Conservation (phyloP, 805 yeast species). For the Peterozyma xylosa region DNA sequence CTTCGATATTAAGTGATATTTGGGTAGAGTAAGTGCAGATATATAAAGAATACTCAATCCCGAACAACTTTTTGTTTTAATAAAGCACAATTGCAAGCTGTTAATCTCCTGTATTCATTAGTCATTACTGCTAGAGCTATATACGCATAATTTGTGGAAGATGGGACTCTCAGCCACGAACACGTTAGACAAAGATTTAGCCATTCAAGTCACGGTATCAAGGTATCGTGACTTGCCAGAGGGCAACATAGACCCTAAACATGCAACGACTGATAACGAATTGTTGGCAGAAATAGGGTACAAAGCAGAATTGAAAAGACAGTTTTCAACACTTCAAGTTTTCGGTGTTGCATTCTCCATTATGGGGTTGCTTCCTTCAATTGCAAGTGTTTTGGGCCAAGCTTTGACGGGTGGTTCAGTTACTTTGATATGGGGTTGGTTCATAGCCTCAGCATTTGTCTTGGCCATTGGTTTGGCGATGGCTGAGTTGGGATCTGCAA, state of each 20-base stretch:
- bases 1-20: too few species aligned
- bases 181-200: constrained; percentile 2
- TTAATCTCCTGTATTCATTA: too few species aligned
- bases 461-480: constrained; percentile 52
- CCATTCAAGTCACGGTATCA: constrained; percentile 4
- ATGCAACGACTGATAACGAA: constrained; percentile 15
- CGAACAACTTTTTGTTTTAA: too few species aligned
- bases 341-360: constrained; percentile 68
- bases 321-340: constrained; percentile 53
- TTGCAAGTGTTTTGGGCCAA: constrained; percentile 44
- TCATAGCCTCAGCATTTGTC: constrained; percentile 47
- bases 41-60: too few species aligned
- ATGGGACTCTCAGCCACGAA: neutral
- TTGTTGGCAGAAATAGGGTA: constrained; percentile 55
- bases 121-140: too few species aligned
- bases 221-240: neutral
- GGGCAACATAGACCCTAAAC: constrained; percentile 1
- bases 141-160: neutral
- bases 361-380: constrained; percentile 64
- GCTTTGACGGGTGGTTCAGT: constrained; percentile 60
- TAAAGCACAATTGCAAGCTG: too few species aligned
- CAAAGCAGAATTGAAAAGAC: constrained; percentile 58
- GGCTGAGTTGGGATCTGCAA: constrained; percentile 60
- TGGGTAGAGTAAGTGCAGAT: too few species aligned
- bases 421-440: constrained; percentile 71